phyloP scores from a whole-genome alignment of 176 grass and related monocot genomes.

The Melocanna baccifera region DNA sequence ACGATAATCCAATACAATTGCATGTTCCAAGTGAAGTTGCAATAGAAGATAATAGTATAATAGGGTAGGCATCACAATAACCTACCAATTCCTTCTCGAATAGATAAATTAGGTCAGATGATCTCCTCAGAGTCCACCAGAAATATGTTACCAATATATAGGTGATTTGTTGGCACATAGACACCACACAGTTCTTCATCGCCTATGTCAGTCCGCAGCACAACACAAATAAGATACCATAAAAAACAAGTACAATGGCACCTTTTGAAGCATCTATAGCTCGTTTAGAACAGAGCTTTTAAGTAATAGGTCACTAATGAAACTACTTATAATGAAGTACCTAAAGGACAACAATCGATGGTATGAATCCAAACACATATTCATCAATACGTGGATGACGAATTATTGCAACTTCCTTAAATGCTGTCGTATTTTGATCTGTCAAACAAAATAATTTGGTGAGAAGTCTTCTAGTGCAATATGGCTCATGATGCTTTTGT shows the following conservation, averaged over 20 bases:
- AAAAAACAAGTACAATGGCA: neutral
- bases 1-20: neutral
- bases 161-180: conserved; percentile 97
- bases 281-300: neutral
- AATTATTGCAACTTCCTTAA: conserved; percentile 99
- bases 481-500: neutral
- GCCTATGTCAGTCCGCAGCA: conserved; percentile 77
- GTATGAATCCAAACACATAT: conserved; percentile 99
- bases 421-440: conserved; percentile 99
- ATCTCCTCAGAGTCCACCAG: conserved; percentile 90
- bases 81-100: conserved; percentile 93
- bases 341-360: conserved; percentile 86
- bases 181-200: conserved; percentile 95
- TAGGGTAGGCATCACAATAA: neutral
- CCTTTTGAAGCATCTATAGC: neutral
- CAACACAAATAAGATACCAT: conserved; percentile 11
- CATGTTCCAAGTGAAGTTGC: too few relatives aligned
- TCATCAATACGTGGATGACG: conserved; percentile 93
- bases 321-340: conserved; percentile 31
- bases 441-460: conserved; percentile 30
- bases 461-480: neutral
- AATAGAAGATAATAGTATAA: neutral
- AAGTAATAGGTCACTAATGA: neutral
- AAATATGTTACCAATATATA: conserved; percentile 98
- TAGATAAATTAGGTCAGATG: conserved; percentile 92